Base-by-base conservation (phyloP, 148 eudicot genomes). In the Cornus controversa region DNA sequence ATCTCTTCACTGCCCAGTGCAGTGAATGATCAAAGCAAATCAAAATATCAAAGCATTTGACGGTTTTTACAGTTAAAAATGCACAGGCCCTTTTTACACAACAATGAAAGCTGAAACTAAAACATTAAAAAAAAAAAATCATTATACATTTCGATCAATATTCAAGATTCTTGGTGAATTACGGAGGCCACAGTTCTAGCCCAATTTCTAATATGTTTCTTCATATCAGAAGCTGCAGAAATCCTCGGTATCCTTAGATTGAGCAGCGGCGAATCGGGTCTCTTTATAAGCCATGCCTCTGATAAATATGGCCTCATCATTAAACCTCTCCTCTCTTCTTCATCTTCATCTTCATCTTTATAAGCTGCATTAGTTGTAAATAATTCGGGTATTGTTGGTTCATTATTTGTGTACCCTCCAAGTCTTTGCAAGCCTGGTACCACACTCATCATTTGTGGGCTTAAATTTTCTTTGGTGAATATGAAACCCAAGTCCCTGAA, bases 361-460 rank as follows among this genome's bases (percentile, higher is more conserved):
- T n/a, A n/a, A 50, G 57, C 20, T 50, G 20, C 57, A 50, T 2
- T n/a, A n/a, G n/a, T n/a, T n/a, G n/a, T n/a, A n/a, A n/a, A n/a
- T n/a, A n/a, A n/a, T n/a, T n/a, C n/a, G n/a, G n/a, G n/a, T n/a
- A n/a, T n/a, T n/a, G n/a, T n/a, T n/a, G n/a, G n/a, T n/a, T n/a
- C n/a, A n/a, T n/a, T n/a, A n/a, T n/a, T n/a, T n/a, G n/a, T n/a
- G n/a, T n/a, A n/a, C n/a, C n/a, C n/a, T 34, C 74, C 80, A 8
- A 90, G 71, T 72, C 90, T 82, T 76, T 84, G 90, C 77, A 91
- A 77, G 9, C 91, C 96, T 0, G 96, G 96, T 28, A 91, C 69
- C 14, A 90, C 42, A 29, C 80, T 87, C 78, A 91, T 77, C 26
- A 89, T 84, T 68, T 81, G 50, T 10, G 90, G 89, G 72, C 75